Base-by-base conservation (phyloP, 768 basidiomycete species). In the Tulasnella sp. region DNA sequence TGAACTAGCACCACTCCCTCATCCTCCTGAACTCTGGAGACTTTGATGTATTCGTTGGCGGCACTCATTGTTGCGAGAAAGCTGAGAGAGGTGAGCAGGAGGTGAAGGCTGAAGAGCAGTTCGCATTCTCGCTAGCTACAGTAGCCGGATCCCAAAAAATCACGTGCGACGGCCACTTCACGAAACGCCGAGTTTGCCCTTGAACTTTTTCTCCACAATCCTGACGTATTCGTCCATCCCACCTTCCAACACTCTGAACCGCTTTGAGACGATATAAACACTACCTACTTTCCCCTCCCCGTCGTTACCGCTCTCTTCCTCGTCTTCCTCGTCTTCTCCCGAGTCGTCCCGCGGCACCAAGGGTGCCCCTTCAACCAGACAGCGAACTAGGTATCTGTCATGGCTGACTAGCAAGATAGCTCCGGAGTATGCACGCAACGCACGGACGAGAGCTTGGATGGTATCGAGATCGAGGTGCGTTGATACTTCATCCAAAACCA, bases 381-480 rank as follows among this genome's bases (percentile, higher is more conserved):
- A 79, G 13, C 78, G 74, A 20, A 70, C 70, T 5, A 82, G 79
- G 42, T 80, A 85, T 82, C 88, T 85, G 80, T 92, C 91, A 81
- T 92, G 91, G 69, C 89, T 91, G 72, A 92, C 87, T n/a, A 91
- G 84, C 13, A 91, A 83, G 40, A 92, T 81, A 0, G 87, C 90
- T 0, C 91, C 91, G 37, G 83, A 83, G 80, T 86, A 92, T 18
- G 82, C 83, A 71, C 85, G 85, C 57, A 92, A 84, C 10, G 89
- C 87, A 29, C 85, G 83, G 0, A 88, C 87, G 1, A 92, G 83
- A 0, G 88, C 89, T 78, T 86, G 83, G 42, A 91, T 88, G 3
- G 90, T 91, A 35, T 87, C 86, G 57, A 86, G 85, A 82, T 92
- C 91, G 61, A 92, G 83, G 83, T 92, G 91, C n/a, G 91, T 86